Percentiles rank a stretch among this genome's conserved stretches.
These are phyloP conservation scores for Ascoidea tarda DNA, from an alignment of 805 yeast genomes.

Conservation along the genomic window DNA sequence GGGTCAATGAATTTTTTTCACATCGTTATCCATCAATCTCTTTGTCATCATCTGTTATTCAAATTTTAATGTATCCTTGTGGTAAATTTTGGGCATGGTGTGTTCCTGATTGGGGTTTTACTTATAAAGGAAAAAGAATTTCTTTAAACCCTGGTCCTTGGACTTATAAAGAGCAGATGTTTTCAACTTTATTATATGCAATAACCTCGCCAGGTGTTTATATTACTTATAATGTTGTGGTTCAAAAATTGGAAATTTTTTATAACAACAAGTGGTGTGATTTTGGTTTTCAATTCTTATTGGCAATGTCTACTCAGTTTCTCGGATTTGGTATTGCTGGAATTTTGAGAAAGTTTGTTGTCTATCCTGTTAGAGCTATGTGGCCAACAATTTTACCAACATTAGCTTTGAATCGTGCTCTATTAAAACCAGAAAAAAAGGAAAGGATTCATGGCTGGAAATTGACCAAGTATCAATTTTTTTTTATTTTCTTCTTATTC, in stretches of 20 bases:
- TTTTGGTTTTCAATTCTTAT: constrained; percentile 38
- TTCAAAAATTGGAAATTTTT: constrained; percentile 17
- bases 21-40: constrained; percentile 38
- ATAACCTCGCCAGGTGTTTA: constrained; percentile 21
- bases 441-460: constrained; percentile 21
- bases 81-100: constrained; percentile 26
- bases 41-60: constrained; percentile 28
- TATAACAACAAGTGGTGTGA: constrained; percentile 18
- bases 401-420: constrained; percentile 32
- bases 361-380: constrained; percentile 34
- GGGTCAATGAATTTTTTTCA: constrained; percentile 41
- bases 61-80: constrained; percentile 30
- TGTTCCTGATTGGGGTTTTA: constrained; percentile 32
- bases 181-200: constrained; percentile 32
- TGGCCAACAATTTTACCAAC: constrained; percentile 42
- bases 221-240: constrained; percentile 23
- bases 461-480: constrained; percentile 21
- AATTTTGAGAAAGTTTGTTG: constrained; percentile 39
- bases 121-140: constrained; percentile 22
- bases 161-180: constrained; percentile 51
- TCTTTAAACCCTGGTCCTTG: constrained; percentile 52
- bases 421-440: constrained; percentile 22
- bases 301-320: constrained; percentile 41
- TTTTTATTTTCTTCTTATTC: constrained; percentile 16
- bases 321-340: constrained; percentile 61